Base-by-base conservation (phyloP, 2,329 filamentous ascomycete species). In the Uncinocarpus reesii region DNA sequence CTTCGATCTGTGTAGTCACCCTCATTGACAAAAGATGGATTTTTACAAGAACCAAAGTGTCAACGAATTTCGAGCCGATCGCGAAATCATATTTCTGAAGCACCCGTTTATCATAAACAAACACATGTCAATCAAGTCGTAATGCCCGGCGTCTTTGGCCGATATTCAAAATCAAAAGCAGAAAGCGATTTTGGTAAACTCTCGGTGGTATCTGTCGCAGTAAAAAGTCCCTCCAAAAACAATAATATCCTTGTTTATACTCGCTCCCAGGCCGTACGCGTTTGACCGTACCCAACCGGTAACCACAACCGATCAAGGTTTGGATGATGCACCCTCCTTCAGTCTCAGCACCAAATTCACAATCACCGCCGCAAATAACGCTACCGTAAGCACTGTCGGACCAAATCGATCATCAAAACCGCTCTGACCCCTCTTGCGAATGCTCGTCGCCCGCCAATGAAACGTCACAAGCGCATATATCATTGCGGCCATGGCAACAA, bases 401-500 rank as follows among this genome's bases (percentile, higher is more conserved):
- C 92, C 92, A 60, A 95, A 89, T 35, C 89, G 80, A 72, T 98
- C 92, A 65, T 98, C 92, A 64, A 98, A 96, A 18, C 92, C 92
- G 47, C 87, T 86, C 73, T 95, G 89, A 7, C 92, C 92, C 55
- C 90, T 78, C 69, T 86, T 79, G 50, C 92, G 74, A 63, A 98
- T 98, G 56, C 85, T 93, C 68, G 86, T 88, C 21, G 92, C 92
- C 54, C 92, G 77, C 92, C 92, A 98, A 66, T 98, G 92, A 70
- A 95, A 98, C 26, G 90, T 96, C 52, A 87, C 77, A 8, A 98
- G 74, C 4, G 92, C 92, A 66, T 98, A 98, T 35, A 94, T 72
- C 88, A 98, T 95, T 37, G 89, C 86, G 46, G 84, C 79, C 80
- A 98, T 90, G 55, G 90, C 87, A 48, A 98, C 90, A 57, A 88